Percentiles rank a stretch among this genome's conserved stretches.
These are phyloP conservation scores for Colletotrichum sp. DNA, from an alignment of 2,329 filamentous ascomycete species.

Conservation along the genomic window DNA sequence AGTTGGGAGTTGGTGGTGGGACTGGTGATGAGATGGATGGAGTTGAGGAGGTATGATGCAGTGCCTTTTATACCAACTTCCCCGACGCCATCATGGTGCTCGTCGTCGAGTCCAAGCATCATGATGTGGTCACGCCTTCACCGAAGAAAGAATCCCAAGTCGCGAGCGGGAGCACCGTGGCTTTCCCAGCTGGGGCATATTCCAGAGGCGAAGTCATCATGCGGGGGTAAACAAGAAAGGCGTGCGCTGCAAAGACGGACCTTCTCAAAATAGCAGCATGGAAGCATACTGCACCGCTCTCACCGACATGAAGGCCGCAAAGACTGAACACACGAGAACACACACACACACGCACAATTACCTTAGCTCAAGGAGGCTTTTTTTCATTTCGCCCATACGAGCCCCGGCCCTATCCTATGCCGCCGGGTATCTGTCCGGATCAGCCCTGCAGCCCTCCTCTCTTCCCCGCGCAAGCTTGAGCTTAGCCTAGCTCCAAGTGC, in stretches of 20 bases:
- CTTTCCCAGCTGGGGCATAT: neutral
- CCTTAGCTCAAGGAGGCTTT: neutral
- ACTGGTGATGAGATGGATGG: neutral
- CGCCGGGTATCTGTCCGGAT: neutral
- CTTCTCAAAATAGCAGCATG: constrained; percentile 3
- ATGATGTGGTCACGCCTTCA: too few species aligned
- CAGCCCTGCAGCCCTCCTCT: neutral
- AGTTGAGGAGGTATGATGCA: neutral
- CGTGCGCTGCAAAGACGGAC: neutral
- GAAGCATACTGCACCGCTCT: neutral
- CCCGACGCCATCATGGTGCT: neutral
- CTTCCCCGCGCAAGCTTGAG: neutral
- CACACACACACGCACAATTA: neutral
- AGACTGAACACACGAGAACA: neutral
- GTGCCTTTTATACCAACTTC: neutral
- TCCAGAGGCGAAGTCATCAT: neutral
- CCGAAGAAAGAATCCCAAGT: neutral
- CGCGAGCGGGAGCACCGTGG: neutral
- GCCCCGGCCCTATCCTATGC: neutral
- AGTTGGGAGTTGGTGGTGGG: neutral
- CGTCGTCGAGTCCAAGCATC: neutral
- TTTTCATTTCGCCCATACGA: neutral
- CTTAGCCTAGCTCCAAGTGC: neutral
- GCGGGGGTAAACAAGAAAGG: neutral
- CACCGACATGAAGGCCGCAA: neutral